Percentiles rank a stretch among this genome's conserved stretches.
Conservation (phyloP, 306 rosid species). For the Crataegus laevigata region DNA sequence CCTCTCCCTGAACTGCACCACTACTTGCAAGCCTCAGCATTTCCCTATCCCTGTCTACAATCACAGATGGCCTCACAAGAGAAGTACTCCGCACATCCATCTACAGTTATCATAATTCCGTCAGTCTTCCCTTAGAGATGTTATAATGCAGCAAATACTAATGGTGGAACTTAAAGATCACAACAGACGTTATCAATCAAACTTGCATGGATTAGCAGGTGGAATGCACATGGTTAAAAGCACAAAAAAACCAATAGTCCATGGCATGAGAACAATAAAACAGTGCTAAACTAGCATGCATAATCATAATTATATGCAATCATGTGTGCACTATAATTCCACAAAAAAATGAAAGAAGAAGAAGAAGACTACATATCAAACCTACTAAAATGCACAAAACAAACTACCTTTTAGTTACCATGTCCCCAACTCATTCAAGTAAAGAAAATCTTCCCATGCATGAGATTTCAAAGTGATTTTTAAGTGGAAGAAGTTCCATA, state of each 20-base stretch:
- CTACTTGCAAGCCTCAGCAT: slow-evolving; percentile 57
- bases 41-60: slow-evolving; percentile 83
- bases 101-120: slow-evolving; percentile 36
- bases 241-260: neutral
- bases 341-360: neutral
- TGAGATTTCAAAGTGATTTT: slow-evolving; percentile 17
- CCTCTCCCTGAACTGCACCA: slow-evolving; percentile 71
- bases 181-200: neutral
- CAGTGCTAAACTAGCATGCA: neutral
- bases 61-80: slow-evolving; percentile 69
- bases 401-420: neutral
- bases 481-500: slow-evolving; percentile 12
- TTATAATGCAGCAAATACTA: neutral
- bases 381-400: neutral
- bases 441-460: slow-evolving; percentile 11
- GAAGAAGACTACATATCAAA: neutral
- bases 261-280: neutral
- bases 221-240: neutral
- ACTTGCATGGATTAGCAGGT: neutral
- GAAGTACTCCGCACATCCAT: slow-evolving; percentile 80
- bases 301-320: neutral
- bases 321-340: neutral
- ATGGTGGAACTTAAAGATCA: neutral
- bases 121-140: slow-evolving; percentile 20
- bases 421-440: neutral